Percentiles rank a stretch among this genome's conserved stretches.
These are phyloP conservation scores for Waltergamsia citrina DNA, from an alignment of 2,329 filamentous ascomycete genomes.

Conservation along the genomic window DNA sequence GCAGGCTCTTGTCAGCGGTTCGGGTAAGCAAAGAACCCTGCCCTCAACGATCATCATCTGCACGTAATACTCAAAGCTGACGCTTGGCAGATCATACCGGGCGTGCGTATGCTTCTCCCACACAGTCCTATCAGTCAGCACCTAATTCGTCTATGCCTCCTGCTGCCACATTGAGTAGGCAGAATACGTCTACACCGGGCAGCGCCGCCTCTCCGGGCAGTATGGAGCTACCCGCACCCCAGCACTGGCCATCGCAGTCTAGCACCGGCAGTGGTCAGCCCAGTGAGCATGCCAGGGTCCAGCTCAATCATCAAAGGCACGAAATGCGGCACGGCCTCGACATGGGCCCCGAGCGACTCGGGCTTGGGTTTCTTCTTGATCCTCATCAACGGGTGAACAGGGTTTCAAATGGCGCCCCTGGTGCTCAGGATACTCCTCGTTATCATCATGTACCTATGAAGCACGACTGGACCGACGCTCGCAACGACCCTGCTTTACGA, in stretches of 20 bases:
- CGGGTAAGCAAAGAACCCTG: not conserved
- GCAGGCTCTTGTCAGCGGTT: conserved; percentile 41
- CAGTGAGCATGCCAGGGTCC: conserved; percentile 7
- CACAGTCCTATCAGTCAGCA: conserved; percentile 15
- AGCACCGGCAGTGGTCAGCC: not conserved
- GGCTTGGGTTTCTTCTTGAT: conserved; percentile 65
- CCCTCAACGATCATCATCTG: not conserved
- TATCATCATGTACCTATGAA: conserved; percentile 40
- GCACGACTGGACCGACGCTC: conserved; percentile 33
- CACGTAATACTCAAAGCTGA: too few species aligned
- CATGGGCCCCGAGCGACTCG: conserved; percentile 56
- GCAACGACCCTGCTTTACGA: conserved; percentile 13
- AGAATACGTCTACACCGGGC: conserved; percentile 27
- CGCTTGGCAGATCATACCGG: too few species aligned
- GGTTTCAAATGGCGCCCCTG: conserved; percentile 39
- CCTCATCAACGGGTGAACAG: conserved; percentile 43
- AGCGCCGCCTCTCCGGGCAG: conserved; percentile 25
- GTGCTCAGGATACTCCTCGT: conserved; percentile 32
- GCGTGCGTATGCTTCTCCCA: conserved; percentile 21
- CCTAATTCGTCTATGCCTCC: conserved; percentile 6
- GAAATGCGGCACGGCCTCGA: conserved; percentile 46
- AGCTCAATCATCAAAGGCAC: conserved; percentile 36
- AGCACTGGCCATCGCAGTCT: conserved; percentile 1
- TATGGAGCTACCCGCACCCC: conserved; percentile 10
- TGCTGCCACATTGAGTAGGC: conserved; percentile 12